Conservation (phyloP, 176 grass and related monocot genomes). For the Metroxylon sagu region DNA sequence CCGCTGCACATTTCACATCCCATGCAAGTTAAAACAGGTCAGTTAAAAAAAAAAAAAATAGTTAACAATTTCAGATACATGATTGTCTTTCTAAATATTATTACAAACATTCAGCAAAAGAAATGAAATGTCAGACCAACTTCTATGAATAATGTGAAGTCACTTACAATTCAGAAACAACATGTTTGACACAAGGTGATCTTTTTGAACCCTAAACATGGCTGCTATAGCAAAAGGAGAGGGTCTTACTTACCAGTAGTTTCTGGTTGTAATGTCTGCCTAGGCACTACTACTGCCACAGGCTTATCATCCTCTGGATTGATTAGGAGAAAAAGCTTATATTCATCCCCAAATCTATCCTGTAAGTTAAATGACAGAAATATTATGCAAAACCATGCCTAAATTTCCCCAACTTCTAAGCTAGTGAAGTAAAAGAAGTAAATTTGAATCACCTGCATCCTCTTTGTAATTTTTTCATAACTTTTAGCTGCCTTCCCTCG, state of each 20-base stretch:
- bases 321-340: slow-evolving; percentile 86
- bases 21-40: slow-evolving; percentile 1
- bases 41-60: too few species aligned
- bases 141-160: too few species aligned
- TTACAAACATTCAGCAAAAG: too few species aligned
- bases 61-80: too few species aligned
- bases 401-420: too few species aligned
- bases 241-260: slow-evolving; percentile 48
- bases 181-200: too few species aligned
- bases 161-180: too few species aligned
- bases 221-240: too few species aligned
- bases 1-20: slow-evolving; percentile 31
- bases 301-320: slow-evolving; percentile 95
- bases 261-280: slow-evolving; percentile 51
- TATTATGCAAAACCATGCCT: too few species aligned
- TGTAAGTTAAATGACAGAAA: slow-evolving; percentile 22
- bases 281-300: slow-evolving; percentile 82
- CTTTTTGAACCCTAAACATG: too few species aligned
- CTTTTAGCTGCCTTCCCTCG: slow-evolving; percentile 69
- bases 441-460: slow-evolving; percentile 54
- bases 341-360: slow-evolving; percentile 92
- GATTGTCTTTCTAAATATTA: too few species aligned
- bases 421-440: background rate
- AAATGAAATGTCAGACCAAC: too few species aligned
- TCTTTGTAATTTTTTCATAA: slow-evolving; percentile 82